Base-by-base conservation (phyloP, 2,329 filamentous ascomycete species). In the Grosmannia serpens region DNA sequence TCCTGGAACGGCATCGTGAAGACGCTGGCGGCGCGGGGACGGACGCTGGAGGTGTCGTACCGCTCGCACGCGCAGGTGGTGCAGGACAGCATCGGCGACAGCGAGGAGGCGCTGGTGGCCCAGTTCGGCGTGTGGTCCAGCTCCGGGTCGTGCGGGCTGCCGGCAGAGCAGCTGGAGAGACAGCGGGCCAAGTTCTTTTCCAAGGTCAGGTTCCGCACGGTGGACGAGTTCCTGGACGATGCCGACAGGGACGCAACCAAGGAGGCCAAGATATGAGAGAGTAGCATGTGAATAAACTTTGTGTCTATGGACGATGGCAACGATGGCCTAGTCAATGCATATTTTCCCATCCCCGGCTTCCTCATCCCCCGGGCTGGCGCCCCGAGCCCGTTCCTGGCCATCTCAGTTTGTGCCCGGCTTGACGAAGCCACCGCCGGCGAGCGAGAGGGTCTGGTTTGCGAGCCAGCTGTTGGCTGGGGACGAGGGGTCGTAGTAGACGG, bases 111-210 rank as follows among this genome's bases (percentile, higher is more conserved):
- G 2, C 9, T 52, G 15, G 26, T 44, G n/a, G 55, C 55, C 2
- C 55, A 57, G 49, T 57, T 57, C 46, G 55, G 49, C 10, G 24
- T 52, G 20, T 57, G 55, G 55, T 57, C 55, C 1, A 57, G 47
- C 49, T 57, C 55, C 1, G 49, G 55, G 17, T 44, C 47, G 5
- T 52, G 47, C 33, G 49, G 33, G 4, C 35, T 57, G 47, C 49
- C 49, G 5, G 47, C 11, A 26, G 55, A 52, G n/a, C 33, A 52
- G 35, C 15, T 46, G 7, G 49, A 22, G 55, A 15, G 35, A 7
- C 55, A 57, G 55, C 33, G 9, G 22, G 33, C 33, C 13, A 52
- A 57, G 49, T 57, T 44, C 55, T 57, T 53, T 46, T 3, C 47
- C 3, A 17, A 17, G 17, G 8, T 57, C 7, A 24, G 46, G 7